Conservation (phyloP, 1,284 basidiomycete species). For the Phellopilus nigrolimitatus region DNA sequence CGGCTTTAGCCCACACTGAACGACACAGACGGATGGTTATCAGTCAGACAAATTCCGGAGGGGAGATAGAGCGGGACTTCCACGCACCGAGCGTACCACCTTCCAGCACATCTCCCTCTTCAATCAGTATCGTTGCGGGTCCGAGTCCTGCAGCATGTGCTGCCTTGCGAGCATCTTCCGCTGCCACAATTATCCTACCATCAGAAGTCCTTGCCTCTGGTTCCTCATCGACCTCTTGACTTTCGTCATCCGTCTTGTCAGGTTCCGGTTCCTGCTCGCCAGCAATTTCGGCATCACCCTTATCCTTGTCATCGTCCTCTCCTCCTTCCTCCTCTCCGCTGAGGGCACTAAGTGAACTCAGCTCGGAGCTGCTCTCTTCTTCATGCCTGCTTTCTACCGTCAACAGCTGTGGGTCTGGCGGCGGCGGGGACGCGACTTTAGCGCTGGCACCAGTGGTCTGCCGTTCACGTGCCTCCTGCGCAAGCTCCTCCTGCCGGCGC, state of each 20-base stretch:
- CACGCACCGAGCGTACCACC: conserved; percentile 36
- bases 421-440: conserved; percentile 2
- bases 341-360: conserved; percentile 31
- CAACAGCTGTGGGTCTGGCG: neutral
- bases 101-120: conserved; percentile 30
- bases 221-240: neutral
- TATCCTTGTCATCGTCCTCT: conserved; percentile 3
- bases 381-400: conserved; percentile 2
- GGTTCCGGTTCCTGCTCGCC: neutral
- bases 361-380: conserved; percentile 25
- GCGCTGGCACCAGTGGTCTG: conserved; percentile 12
- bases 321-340: conserved; percentile 26
- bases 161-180: conserved; percentile 11
- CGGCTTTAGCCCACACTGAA: conserved; percentile 62
- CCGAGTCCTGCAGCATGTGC: conserved; percentile 9
- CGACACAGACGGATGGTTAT: conserved; percentile 12
- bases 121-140: conserved; percentile 26
- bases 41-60: conserved; percentile 20
- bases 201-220: conserved; percentile 1
- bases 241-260: neutral
- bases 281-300: too few relatives aligned
- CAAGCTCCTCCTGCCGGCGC: conserved; percentile 39
- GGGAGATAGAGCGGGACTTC: neutral
- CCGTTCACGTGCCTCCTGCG: conserved; percentile 5
- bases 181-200: neutral